Evolutionary conservation across 2,329 filamentous ascomycete genomes (phyloP).

Genomic region (Cladosporium sp.): DNA sequence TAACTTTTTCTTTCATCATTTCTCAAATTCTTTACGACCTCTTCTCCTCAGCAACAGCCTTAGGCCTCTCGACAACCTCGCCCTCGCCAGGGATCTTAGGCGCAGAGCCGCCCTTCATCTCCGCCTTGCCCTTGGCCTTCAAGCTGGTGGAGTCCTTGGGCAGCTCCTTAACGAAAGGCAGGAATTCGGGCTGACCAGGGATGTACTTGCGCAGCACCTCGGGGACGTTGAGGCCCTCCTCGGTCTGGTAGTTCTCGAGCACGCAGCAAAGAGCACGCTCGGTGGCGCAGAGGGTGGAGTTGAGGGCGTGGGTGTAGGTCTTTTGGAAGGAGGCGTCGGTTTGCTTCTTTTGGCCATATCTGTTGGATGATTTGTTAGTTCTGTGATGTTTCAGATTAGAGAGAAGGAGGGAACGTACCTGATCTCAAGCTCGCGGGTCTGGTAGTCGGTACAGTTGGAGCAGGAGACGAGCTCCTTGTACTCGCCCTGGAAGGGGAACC

Average conservation of each 20-base stretch:
- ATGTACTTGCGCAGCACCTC: conserved; percentile 86
- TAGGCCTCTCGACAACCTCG: conserved; percentile 37
- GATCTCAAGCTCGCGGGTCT: conserved; percentile 90
- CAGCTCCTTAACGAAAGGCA: conserved; percentile 83
- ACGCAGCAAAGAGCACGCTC: conserved; percentile 92
- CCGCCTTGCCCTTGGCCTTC: conserved; percentile 49
- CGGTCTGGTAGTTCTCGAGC: conserved; percentile 94
- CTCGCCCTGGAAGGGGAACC: conserved; percentile 94
- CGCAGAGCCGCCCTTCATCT: conserved; percentile 28
- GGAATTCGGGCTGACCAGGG: conserved; percentile 82
- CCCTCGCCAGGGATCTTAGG: conserved; percentile 33
- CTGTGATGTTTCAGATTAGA: neutral
- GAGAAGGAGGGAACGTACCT: conserved; percentile 44
- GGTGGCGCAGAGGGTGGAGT: conserved; percentile 86
- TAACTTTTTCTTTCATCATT: neutral
- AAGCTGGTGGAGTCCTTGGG: conserved; percentile 70
- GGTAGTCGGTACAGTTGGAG: conserved; percentile 98
- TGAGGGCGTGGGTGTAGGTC: conserved; percentile 91
- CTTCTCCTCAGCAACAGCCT: conserved; percentile 34
- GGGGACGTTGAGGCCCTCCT: conserved; percentile 78
- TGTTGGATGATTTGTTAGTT: conserved; percentile 21
- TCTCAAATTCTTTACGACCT: conserved; percentile 10
- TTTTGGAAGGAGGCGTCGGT: conserved; percentile 74
- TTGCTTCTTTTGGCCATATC: conserved; percentile 79
- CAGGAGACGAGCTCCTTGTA: conserved; percentile 98